Evolutionary conservation across 257 asterid species (phyloP).

Genomic region (Nemophila menziesii): DNA sequence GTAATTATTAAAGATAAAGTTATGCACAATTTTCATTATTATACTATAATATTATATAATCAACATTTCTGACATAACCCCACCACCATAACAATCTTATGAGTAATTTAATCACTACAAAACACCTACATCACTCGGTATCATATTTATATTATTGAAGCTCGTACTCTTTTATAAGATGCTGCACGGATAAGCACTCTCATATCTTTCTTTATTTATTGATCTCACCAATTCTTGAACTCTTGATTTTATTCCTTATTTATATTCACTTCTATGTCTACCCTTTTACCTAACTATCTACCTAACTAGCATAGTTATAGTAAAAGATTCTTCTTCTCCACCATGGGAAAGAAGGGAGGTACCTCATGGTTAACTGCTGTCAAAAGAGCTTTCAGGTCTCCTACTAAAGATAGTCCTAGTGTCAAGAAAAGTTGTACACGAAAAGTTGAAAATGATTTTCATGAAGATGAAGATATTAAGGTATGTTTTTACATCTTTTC

Average conservation of each 20-base stretch:
- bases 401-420: conserved; percentile 51
- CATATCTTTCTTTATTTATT: neutral
- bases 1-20: too few species aligned
- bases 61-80: conserved; percentile 37
- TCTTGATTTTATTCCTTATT: too few species aligned
- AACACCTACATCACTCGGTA: conserved; percentile 38
- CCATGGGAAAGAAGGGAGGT: conserved; percentile 62
- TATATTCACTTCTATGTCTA: conserved; percentile 1
- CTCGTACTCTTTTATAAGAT: conserved; percentile 21
- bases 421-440: conserved; percentile 46
- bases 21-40: too few species aligned
- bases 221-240: too few species aligned
- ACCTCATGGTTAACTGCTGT: conserved; percentile 83
- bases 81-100: conserved; percentile 19
- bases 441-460: conserved; percentile 39
- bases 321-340: neutral
- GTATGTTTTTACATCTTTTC: neutral
- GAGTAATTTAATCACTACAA: conserved; percentile 36
- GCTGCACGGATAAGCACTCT: conserved; percentile 31
- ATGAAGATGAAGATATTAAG: conserved; percentile 45
- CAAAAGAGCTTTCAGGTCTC: conserved; percentile 85
- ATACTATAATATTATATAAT: too few species aligned
- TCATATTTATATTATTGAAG: conserved; percentile 22
- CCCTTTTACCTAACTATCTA: neutral
- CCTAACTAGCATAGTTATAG: neutral